Conservation (phyloP, 202 grass and related monocot species). For the Alloteropsis angusta region DNA sequence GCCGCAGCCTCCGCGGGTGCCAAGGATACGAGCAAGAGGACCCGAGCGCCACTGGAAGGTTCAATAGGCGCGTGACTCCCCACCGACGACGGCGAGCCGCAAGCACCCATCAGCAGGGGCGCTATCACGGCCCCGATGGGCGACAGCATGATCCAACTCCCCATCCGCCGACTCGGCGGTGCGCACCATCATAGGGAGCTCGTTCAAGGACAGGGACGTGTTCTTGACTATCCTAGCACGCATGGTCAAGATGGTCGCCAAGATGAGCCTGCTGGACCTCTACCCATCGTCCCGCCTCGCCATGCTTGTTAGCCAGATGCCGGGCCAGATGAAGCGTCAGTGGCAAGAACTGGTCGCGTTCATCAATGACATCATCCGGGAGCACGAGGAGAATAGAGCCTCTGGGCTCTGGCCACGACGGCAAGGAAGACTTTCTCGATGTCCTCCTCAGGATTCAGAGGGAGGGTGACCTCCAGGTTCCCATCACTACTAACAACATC, state of each 20-base stretch:
- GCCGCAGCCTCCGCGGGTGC: no score
- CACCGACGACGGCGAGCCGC: no score
- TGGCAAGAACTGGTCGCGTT: background rate
- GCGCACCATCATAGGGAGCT: constrained; percentile 26
- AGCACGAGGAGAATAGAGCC: background rate
- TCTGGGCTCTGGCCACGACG: background rate
- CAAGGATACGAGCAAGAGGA: no score
- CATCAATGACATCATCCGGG: background rate
- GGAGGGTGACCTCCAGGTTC: background rate
- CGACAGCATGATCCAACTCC: no score
- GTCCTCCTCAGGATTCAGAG: constrained; percentile 17
- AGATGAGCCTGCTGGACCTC: constrained; percentile 25
- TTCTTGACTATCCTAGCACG: constrained; percentile 22
- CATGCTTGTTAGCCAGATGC: background rate
- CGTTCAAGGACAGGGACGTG: constrained; percentile 22
- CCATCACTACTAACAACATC: background rate
- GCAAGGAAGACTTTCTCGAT: constrained; percentile 26
- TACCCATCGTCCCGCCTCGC: constrained; percentile 23
- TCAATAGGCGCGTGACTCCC: no score
- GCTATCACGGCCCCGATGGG: no score
- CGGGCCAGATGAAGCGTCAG: background rate
- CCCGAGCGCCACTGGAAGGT: no score
- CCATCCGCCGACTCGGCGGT: constrained; percentile 20
- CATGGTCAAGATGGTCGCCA: constrained; percentile 15
- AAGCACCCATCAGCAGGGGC: no score